Evolutionary conservation across 139 green algal genomes (phyloP), one percentile per base, ranked within the genome.

Genomic region (Axilococcus clingmanii): DNA sequence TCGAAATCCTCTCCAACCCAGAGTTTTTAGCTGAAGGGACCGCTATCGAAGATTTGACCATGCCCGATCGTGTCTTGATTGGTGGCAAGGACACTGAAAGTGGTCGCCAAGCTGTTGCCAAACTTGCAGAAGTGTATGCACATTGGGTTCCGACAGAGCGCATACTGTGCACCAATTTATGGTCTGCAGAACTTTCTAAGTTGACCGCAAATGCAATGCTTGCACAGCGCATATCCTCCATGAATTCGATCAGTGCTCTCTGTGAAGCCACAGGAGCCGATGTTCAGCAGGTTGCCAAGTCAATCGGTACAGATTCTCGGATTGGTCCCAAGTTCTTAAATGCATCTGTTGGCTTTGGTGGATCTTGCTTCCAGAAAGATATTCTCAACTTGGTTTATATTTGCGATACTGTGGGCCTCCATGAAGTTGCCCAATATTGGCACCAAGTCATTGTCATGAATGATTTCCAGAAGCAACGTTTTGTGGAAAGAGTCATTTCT

Each of bases 321-420:
- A 96, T 99, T 37, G 93, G 93, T 6, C 49, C 48, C 67, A 98
- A 96, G 80, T 99, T 99, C 76, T 67, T 99, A 34, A 90, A 95
- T 59, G 81, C 90, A 9, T 88, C 69, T 31, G 93, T 99, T 1
- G 93, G 93, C 53, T 99, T 99, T 75, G 93, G 93, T 35, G 93
- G 93, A 51, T 94, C 78, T 38, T 99, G 93, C 84, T 99, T 99
- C 81, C 93, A 99, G 75, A 97, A 97, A 72, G 91, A 99, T 58
- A 99, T 99, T 65, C 81, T 99, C 27, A 99, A 99, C 79, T 56
- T 82, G 72, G 80, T 79, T 41, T 99, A 99, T 72, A 95, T 99
- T 65, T 95, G 86, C 57, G 87, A 95, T 69, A 87, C 63, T 4
- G 72, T 91, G 5, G 91, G 91, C 24, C 76, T 99, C 7, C 75